These are phyloP conservation scores for Ramaria sp. DNA, from an alignment of 768 basidiomycete species.

Conservation along the genomic window DNA sequence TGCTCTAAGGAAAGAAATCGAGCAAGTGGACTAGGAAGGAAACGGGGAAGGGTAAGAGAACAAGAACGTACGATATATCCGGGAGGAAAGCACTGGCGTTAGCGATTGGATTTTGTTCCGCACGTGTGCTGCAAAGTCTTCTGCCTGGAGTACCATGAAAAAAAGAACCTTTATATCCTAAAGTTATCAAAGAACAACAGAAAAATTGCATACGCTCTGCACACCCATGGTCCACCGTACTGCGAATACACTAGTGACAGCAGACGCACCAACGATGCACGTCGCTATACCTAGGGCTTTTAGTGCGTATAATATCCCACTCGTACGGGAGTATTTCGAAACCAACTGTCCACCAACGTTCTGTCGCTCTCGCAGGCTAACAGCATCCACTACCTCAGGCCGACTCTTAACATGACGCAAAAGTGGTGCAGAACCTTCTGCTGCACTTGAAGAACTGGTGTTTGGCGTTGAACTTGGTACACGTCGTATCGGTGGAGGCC, in stretches of 20 bases:
- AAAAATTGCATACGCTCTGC: constrained; percentile 33
- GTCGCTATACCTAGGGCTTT: constrained; percentile 64
- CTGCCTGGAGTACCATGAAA: constrained; percentile 25
- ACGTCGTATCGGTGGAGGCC: constrained; percentile 11
- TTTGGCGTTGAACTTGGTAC: constrained; percentile 22
- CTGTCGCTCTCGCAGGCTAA: not conserved
- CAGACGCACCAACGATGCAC: constrained; percentile 39
- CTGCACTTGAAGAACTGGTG: constrained; percentile 17
- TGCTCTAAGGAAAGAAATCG: constrained; percentile 11
- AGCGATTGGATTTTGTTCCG: constrained; percentile 32
- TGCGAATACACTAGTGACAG: constrained; percentile 31
- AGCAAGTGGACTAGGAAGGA: not conserved
- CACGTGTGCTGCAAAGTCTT: constrained; percentile 51
- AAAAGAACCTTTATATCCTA: not conserved
- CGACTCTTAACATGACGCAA: not conserved
- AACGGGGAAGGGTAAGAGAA: constrained; percentile 15
- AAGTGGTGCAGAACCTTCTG: not conserved
- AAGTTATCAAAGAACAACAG: not conserved
- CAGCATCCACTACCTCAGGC: not conserved
- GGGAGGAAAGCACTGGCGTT: constrained; percentile 39
- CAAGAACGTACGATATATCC: constrained; percentile 38
- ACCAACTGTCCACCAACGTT: not conserved
- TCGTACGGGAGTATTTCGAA: not conserved
- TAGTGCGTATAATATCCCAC: constrained; percentile 38
- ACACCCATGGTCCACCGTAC: constrained; percentile 45